Percentiles rank a stretch among this genome's conserved stretches.
Evolutionary conservation across 2,329 filamentous ascomycete genomes (phyloP).

Genomic region (Calycina herbarum): DNA sequence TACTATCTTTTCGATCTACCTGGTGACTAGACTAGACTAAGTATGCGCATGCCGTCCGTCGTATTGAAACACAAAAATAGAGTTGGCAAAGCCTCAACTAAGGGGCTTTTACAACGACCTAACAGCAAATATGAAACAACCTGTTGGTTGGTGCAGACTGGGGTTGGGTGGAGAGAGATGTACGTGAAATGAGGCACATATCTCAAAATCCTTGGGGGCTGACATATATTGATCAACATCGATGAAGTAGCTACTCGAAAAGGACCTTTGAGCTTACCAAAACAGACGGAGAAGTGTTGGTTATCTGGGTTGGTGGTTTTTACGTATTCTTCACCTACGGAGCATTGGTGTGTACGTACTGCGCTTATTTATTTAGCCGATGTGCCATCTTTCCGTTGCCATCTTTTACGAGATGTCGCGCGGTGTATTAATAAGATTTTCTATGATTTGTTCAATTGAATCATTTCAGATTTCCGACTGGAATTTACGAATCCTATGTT

Average conservation of each 20-base stretch:
- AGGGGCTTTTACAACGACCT: neutral
- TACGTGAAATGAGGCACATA: neutral
- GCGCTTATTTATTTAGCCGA: too few species aligned
- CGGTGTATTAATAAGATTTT: too few species aligned
- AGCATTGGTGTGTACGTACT: too few species aligned
- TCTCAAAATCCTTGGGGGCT: neutral
- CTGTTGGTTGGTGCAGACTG: neutral
- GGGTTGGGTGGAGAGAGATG: neutral
- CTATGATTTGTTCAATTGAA: too few species aligned
- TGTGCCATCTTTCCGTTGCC: too few species aligned
- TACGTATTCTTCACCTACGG: too few species aligned
- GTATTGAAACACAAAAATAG: neutral
- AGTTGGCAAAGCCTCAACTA: neutral
- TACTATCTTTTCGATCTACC: neutral
- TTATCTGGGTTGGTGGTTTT: too few species aligned
- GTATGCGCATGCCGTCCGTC: neutral
- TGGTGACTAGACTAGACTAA: neutral
- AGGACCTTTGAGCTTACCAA: too few species aligned
- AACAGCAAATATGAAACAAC: neutral
- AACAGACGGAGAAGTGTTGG: too few species aligned
- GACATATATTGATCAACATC: neutral
- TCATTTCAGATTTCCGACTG: neutral
- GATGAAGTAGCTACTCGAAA: too few species aligned
- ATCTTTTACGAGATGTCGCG: too few species aligned
- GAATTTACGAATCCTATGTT: neutral